These are phyloP conservation scores for Penicillium steckii DNA, from an alignment of 495 filamentous ascomycete genomes.

Conservation along the genomic window DNA sequence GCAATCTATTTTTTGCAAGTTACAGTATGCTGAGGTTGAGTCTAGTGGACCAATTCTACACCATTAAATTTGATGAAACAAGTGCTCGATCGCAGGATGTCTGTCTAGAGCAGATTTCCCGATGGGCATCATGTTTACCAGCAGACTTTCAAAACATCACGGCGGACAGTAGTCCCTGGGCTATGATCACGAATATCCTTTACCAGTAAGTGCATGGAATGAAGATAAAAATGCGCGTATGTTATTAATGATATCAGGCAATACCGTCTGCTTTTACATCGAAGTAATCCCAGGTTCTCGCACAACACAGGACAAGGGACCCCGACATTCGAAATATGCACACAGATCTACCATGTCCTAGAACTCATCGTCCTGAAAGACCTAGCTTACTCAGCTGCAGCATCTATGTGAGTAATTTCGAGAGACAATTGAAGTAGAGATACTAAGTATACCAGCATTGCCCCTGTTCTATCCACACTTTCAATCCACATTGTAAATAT, in stretches of 20 bases:
- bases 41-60: conserved; percentile 12
- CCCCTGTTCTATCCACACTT: conserved; percentile 15
- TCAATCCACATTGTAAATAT: conserved; percentile 21
- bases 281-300: conserved; percentile 10
- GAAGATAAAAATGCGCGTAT: not conserved
- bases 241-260: not conserved
- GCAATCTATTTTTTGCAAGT: not conserved
- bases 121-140: conserved; percentile 1
- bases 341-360: conserved; percentile 8
- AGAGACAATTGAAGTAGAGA: too few relatives aligned
- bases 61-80: conserved; percentile 9
- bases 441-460: conserved; percentile 5
- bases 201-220: conserved; percentile 5
- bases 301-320: conserved; percentile 2
- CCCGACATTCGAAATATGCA: conserved; percentile 10
- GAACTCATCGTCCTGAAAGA: conserved; percentile 6
- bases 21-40: not conserved
- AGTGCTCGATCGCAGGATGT: conserved; percentile 11
- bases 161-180: conserved; percentile 5
- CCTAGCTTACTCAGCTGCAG: conserved; percentile 5
- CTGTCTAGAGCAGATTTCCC: conserved; percentile 10
- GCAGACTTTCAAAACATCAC: conserved; percentile 1
- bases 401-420: conserved; percentile 9
- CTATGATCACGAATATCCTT: conserved; percentile 9
- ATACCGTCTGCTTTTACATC: conserved; percentile 10